phyloP scores from a whole-genome alignment of 495 filamentous ascomycete species.

The Aspergillus nidulans region DNA sequence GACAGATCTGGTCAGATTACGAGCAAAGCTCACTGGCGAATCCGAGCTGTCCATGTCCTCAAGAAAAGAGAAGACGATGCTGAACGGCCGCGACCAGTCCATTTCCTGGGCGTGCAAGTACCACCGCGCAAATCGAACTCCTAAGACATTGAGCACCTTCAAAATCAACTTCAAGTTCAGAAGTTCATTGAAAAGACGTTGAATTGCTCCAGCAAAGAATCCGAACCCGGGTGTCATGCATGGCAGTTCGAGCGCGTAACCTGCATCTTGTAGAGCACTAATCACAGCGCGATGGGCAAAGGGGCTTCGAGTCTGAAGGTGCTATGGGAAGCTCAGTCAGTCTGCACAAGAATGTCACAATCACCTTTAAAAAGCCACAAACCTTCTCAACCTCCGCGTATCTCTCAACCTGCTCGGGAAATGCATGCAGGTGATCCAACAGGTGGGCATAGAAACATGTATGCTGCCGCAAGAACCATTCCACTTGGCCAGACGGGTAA shows the following conservation, averaged over 20 bases:
- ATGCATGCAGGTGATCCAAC: slow-evolving; percentile 28
- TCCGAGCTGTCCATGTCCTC: slow-evolving; percentile 30
- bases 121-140: slow-evolving; percentile 29
- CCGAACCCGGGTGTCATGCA: slow-evolving; percentile 25
- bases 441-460: slow-evolving; percentile 35
- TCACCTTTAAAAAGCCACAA: not conserved
- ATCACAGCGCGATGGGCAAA: slow-evolving; percentile 38
- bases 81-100: slow-evolving; percentile 31
- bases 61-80: slow-evolving; percentile 29
- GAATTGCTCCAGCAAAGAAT: slow-evolving; percentile 39
- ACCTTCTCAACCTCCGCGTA: slow-evolving; percentile 39
- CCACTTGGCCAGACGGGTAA: slow-evolving; percentile 26
- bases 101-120: slow-evolving; percentile 35
- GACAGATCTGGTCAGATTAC: slow-evolving; percentile 25
- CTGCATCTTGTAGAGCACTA: slow-evolving; percentile 18
- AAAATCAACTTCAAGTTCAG: slow-evolving; percentile 29
- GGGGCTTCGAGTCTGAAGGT: slow-evolving; percentile 33
- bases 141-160: slow-evolving; percentile 34
- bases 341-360: not conserved
- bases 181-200: slow-evolving; percentile 31
- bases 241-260: slow-evolving; percentile 7
- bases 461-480: slow-evolving; percentile 44
- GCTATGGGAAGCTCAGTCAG: slow-evolving; percentile 17
- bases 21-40: slow-evolving; percentile 30
- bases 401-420: slow-evolving; percentile 30